Percentiles rank a stretch among this genome's conserved stretches.
phyloP scores from a whole-genome alignment of 805 yeast species.

The Cyberlindnera suaveolens region DNA sequence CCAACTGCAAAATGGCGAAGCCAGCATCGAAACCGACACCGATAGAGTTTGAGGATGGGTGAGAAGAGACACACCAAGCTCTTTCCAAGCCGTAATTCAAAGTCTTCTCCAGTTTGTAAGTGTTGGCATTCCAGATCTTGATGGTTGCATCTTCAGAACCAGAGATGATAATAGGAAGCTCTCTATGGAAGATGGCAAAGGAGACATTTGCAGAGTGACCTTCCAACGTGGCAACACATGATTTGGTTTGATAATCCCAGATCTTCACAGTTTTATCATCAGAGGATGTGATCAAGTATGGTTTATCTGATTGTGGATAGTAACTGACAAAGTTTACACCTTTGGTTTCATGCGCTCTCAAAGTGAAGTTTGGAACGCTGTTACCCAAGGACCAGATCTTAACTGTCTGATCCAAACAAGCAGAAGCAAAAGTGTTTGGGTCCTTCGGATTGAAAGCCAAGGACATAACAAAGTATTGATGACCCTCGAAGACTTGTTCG shows the following conservation, averaged over 20 bases:
- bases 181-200: slow-evolving; percentile 97
- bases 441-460: slow-evolving; percentile 96
- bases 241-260: slow-evolving; percentile 97
- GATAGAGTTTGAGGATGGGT: slow-evolving; percentile 64
- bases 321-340: slow-evolving; percentile 97
- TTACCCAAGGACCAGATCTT: slow-evolving; percentile 95
- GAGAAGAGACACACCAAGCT: slow-evolving; percentile 89
- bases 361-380: slow-evolving; percentile 81
- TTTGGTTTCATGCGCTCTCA: slow-evolving; percentile 83
- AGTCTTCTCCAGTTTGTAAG: slow-evolving; percentile 90
- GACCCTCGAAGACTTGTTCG: slow-evolving; percentile 92
- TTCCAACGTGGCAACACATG: slow-evolving; percentile 88
- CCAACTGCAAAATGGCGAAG: slow-evolving; percentile 77
- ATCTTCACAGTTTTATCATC: slow-evolving; percentile 86
- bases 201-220: slow-evolving; percentile 95
- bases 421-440: slow-evolving; percentile 95
- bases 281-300: slow-evolving; percentile 85
- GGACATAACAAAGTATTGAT: slow-evolving; percentile 91
- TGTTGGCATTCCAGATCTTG: slow-evolving; percentile 91
- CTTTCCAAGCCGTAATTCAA: slow-evolving; percentile 89
- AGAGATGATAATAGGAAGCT: slow-evolving; percentile 85
- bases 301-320: slow-evolving; percentile 96
- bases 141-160: slow-evolving; percentile 97
- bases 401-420: slow-evolving; percentile 92
- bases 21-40: slow-evolving; percentile 97